Base-by-base conservation (phyloP, 306 rosid species). In the Trifolium dubium region DNA sequence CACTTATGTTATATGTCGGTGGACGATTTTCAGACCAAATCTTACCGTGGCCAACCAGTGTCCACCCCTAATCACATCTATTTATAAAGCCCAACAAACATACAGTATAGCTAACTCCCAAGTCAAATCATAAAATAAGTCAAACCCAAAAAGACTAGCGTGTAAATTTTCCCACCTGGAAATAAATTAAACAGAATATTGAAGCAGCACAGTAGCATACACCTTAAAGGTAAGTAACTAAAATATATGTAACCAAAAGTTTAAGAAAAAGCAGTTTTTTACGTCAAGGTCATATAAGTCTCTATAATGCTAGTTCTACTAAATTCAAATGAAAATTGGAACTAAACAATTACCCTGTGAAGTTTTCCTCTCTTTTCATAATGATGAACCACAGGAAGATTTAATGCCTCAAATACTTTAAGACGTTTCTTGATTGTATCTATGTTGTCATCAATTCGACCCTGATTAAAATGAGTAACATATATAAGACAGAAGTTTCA, bases 381-480 rank as follows among this genome's bases (percentile, higher is more conserved):
- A 86, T 94, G 74, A 49, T 90, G 73, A 71, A 94, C 50, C 30
- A 94, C 97, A 6, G 97, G 99, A 77, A 85, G 92, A 83, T 83
- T 89, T 58, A 87, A 76, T 40, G 90, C 87, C 28, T 87, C 83
- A 69, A 94, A 94, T 31, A 90, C 82, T 85, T 92, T 81, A 64
- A 94, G 95, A 51, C 99, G 89, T 77, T 92, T 92, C 80, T 83
- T 94, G 56, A 94, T 87, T 67, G 99, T 92, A 5, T 87, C 92
- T 61, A 92, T 82, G 55, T 94, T 94, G 85, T 94, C 99, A 88
- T 94, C 97, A 75, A 94, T 82, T 86, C 97, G 91, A 18, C 99
- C 99, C 99, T 94, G 84, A 82, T 77, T 59, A 62, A 75, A 73
- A 75, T 8, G 40, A 47, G 58, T 9, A 77, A 10, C 72, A 59